Evolutionary conservation across 192 early-diverging fungal species (phyloP).

Genomic region (Neocallimastix lanati): DNA sequence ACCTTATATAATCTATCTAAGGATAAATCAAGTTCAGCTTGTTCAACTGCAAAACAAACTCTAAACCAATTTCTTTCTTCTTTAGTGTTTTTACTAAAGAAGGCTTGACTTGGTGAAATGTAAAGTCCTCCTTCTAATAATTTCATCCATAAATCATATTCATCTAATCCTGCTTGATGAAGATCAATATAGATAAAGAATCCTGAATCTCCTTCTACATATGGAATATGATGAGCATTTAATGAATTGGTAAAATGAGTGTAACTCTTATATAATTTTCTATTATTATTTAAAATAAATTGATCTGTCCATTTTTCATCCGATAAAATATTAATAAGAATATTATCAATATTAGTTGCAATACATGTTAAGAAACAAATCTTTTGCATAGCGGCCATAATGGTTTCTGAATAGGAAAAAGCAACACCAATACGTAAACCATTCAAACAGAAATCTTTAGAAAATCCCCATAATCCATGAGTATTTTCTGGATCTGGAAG

Average conservation of each 20-base stretch:
- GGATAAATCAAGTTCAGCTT: neutral
- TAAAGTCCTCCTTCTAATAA: neutral
- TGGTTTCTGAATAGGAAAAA: neutral
- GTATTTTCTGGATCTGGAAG: conserved; percentile 41
- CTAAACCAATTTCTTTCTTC: neutral
- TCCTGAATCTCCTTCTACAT: conserved; percentile 39
- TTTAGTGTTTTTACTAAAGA: neutral
- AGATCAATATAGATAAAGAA: conserved; percentile 57
- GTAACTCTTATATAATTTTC: conserved; percentile 30
- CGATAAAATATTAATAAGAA: conserved; percentile 29
- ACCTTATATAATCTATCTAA: neutral
- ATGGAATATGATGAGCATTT: conserved; percentile 21
- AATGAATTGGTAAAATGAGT: conserved; percentile 15
- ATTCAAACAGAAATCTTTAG: conserved; percentile 61
- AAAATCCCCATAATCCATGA: conserved; percentile 58
- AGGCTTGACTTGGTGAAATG: neutral
- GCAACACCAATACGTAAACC: neutral
- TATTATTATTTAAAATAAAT: conserved; percentile 38
- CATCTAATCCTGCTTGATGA: neutral
- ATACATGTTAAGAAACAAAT: conserved; percentile 34
- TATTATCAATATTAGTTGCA: conserved; percentile 34
- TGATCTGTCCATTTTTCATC: conserved; percentile 33
- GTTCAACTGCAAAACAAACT: neutral
- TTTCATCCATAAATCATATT: neutral
- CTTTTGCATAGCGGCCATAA: neutral